phyloP scores from a whole-genome alignment of 345 rosid genomes.

The Eucalyptus albens region DNA sequence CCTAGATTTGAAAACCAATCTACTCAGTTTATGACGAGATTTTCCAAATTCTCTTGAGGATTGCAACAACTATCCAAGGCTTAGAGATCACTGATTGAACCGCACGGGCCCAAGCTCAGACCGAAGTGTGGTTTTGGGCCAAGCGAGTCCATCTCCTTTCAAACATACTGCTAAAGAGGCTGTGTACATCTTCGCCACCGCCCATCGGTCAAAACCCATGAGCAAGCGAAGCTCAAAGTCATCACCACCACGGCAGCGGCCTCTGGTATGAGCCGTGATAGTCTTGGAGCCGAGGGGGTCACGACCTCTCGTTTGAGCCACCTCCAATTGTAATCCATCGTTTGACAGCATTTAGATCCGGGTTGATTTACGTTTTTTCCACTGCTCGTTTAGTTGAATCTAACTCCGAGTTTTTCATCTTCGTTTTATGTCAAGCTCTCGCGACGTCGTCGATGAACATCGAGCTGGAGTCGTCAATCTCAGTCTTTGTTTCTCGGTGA shows the following conservation, averaged over 20 bases:
- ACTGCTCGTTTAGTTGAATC: background rate
- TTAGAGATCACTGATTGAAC: too few species aligned
- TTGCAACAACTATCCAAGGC: background rate
- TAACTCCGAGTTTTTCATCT: background rate
- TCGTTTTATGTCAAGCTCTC: background rate
- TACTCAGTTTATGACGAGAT: background rate
- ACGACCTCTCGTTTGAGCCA: background rate
- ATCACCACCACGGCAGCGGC: background rate
- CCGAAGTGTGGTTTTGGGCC: background rate
- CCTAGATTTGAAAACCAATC: background rate
- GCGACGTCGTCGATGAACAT: background rate
- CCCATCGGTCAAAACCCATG: background rate
- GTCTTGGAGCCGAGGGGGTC: accelerated
- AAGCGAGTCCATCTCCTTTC: background rate
- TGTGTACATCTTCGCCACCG: background rate
- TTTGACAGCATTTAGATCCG: background rate
- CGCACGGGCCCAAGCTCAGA: background rate
- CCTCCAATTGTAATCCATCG: background rate
- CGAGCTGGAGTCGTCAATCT: background rate
- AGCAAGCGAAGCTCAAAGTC: background rate
- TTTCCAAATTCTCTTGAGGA: background rate
- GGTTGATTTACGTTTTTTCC: background rate
- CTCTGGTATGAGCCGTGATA: background rate
- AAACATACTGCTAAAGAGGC: background rate
- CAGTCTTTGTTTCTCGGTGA: background rate